Base-by-base conservation (phyloP, 352 stramenopile species). In the Phytophthora ohioensis region DNA sequence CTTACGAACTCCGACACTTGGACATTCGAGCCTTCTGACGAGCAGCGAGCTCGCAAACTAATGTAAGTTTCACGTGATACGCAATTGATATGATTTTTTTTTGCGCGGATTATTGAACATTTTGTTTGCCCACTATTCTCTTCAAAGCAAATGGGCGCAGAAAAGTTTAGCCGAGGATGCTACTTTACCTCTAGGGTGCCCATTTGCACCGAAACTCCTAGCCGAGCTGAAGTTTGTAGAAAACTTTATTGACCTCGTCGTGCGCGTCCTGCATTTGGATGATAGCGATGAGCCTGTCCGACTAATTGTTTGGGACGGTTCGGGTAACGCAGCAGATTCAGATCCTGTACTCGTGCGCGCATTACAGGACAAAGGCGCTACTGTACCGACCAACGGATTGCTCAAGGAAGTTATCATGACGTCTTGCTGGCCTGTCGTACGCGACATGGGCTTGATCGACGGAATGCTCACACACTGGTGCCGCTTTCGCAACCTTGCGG, bases 251-350 rank as follows among this genome's bases (percentile, higher is more conserved):
- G 87, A 94, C 30, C 67, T 94, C 15, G 73, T 91, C 7, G 84
- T 89, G 13, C 84, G 82, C 11, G 69, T 93, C 12, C 54, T 94
- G 15, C 53, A 78, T 34, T 30, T 93, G 8, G 65, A 82, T 38
- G 61, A 79, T 15, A 71, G 62, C 4, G 62, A 70, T 11, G 69
- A 73, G 0, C 62, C 69, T 21, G 64, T 77, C 30, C 75, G 83
- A 2, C 32, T 94, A 27, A 73, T 91, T 60, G 57, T 94, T 52
- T 92, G 86, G 86, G 86, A 94, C 35, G 86, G 86, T 27, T 92
- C 86, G 30, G 81, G 86, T 1, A 56, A 79, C 51, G 27, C 27
- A 21, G 43, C 45, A 8, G 45, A 71, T 9, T 70, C 69, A 4
- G 58, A 75, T 36, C 34, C 30, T 15, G 46, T 39, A 21, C 57